Evolutionary conservation across 148 eudicot genomes (phyloP).

Genomic region (Diospyros lotus): DNA sequence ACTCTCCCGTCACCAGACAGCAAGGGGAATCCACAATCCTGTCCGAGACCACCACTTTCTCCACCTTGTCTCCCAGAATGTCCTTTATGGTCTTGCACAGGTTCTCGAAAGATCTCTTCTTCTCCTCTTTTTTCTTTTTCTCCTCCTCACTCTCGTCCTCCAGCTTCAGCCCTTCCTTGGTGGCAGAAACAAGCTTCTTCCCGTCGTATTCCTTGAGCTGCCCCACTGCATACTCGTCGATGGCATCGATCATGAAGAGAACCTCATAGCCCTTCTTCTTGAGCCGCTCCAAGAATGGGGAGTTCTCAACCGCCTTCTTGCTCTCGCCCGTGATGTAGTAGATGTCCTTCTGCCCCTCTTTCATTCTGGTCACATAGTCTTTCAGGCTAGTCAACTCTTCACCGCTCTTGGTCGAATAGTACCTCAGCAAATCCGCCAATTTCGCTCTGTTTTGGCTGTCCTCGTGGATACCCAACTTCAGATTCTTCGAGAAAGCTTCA

Average conservation of each 20-base stretch:
- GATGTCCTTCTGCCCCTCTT: constrained; percentile 88
- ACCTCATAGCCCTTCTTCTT: constrained; percentile 91
- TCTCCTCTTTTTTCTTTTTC: constrained; percentile 73
- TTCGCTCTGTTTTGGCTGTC: constrained; percentile 83
- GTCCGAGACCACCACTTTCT: constrained; percentile 83
- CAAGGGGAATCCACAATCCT: constrained; percentile 91
- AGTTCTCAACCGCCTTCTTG: constrained; percentile 91
- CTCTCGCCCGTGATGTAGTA: constrained; percentile 86
- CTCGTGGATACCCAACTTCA: constrained; percentile 85
- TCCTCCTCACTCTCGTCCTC: constrained; percentile 86
- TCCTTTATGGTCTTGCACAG: constrained; percentile 88
- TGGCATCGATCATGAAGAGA: constrained; percentile 83
- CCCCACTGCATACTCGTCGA: constrained; percentile 91
- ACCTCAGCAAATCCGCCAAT: constrained; percentile 71
- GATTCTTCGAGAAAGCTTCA: constrained; percentile 79
- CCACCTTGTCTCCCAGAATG: constrained; percentile 72
- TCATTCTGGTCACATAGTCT: constrained; percentile 89
- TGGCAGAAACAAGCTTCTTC: constrained; percentile 81
- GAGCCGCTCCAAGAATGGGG: constrained; percentile 79
- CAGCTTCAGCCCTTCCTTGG: constrained; percentile 79
- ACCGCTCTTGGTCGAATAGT: constrained; percentile 82
- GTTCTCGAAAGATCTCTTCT: constrained; percentile 74
- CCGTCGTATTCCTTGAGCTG: constrained; percentile 91
- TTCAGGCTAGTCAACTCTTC: constrained; percentile 81
- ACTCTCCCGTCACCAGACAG: constrained; percentile 86